These are phyloP conservation scores for Trichoderma cornu-damae DNA, from an alignment of 2,329 filamentous ascomycete genomes.

Conservation along the genomic window DNA sequence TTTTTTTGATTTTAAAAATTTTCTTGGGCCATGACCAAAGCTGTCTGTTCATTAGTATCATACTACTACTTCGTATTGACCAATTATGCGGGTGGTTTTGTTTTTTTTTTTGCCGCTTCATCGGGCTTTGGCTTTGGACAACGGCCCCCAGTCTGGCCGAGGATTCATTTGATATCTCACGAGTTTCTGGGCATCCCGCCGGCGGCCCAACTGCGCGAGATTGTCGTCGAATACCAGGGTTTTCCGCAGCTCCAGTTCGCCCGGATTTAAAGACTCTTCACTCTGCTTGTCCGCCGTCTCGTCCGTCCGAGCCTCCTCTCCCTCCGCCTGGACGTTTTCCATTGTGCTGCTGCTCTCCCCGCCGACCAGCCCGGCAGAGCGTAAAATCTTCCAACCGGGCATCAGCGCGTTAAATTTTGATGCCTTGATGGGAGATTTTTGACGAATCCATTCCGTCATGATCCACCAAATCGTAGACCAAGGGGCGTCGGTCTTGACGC, in stretches of 20 bases:
- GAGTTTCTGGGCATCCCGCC: slow-evolving; percentile 61
- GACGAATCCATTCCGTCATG: slow-evolving; percentile 85
- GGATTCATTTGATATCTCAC: slow-evolving; percentile 90
- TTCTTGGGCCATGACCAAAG: too few relatives aligned
- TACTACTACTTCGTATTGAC: too few relatives aligned
- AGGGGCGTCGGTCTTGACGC: slow-evolving; percentile 88
- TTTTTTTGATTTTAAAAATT: too few relatives aligned
- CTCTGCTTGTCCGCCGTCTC: slow-evolving; percentile 24
- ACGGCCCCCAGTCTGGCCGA: slow-evolving; percentile 87
- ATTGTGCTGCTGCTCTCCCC: slow-evolving; percentile 30
- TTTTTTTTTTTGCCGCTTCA: slow-evolving; percentile 40
- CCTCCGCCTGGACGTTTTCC: slow-evolving; percentile 36
- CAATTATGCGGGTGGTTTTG: too few relatives aligned
- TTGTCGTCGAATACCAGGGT: slow-evolving; percentile 68
- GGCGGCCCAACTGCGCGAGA: slow-evolving; percentile 69
- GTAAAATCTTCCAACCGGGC: slow-evolving; percentile 66
- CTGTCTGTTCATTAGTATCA: too few relatives aligned
- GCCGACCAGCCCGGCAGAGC: slow-evolving; percentile 35
- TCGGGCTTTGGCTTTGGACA: slow-evolving; percentile 54
- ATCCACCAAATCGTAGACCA: slow-evolving; percentile 89
- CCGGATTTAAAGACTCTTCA: slow-evolving; percentile 21
- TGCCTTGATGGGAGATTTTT: slow-evolving; percentile 72
- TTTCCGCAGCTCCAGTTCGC: slow-evolving; percentile 47
- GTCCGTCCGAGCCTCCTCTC: slow-evolving; percentile 16
- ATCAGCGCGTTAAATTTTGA: slow-evolving; percentile 64